Conservation (phyloP, 2,329 filamentous ascomycete species). For the Arachnopeziza araneosa region DNA sequence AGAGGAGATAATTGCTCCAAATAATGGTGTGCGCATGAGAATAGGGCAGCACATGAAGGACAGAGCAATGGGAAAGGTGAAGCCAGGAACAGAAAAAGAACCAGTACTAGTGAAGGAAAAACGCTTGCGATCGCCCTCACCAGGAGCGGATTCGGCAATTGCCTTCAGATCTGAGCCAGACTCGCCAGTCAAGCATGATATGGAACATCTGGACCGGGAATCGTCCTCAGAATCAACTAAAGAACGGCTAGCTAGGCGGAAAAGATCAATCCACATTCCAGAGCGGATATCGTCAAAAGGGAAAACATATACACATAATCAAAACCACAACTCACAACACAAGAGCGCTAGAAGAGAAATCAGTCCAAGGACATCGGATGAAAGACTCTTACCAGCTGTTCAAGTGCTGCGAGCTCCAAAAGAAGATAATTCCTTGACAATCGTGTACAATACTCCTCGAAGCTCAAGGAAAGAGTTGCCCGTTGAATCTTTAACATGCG, state of each 20-base stretch:
- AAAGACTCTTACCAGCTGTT: neutral
- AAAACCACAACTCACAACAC: neutral
- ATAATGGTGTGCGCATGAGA: no score
- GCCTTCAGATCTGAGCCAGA: no score
- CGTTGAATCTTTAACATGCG: neutral
- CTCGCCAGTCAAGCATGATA: no score
- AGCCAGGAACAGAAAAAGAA: no score
- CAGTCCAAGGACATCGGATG: neutral
- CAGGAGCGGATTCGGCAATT: no score
- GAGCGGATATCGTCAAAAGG: neutral
- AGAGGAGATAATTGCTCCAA: no score
- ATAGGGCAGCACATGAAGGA: no score
- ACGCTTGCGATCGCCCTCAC: no score
- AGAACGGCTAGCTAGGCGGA: neutral
- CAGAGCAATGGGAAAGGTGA: no score
- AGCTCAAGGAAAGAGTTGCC: no score
- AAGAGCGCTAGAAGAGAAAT: neutral
- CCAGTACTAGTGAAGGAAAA: no score
- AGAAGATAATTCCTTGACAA: neutral
- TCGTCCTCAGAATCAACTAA: neutral
- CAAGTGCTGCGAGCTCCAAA: neutral
- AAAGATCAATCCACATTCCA: neutral
- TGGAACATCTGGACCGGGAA: no score
- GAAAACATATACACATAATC: neutral
- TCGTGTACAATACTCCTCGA: neutral